Percentiles rank a stretch among this genome's conserved stretches.
Evolutionary conservation across 352 stramenopile genomes (phyloP).

Genomic region (Phytophthora colocasiae): DNA sequence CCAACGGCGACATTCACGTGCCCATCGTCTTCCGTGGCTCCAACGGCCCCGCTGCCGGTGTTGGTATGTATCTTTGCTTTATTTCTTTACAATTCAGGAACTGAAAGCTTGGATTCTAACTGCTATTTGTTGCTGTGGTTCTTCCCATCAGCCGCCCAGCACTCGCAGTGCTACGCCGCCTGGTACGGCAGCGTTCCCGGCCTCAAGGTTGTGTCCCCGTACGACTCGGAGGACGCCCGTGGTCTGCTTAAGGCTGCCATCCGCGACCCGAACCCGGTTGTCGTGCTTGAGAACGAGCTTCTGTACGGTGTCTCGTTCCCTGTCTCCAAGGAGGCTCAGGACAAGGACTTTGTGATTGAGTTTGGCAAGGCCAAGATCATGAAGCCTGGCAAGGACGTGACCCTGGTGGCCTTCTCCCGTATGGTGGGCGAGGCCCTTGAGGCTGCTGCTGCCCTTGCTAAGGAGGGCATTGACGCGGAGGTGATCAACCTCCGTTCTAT

Average conservation of each 20-base stretch:
- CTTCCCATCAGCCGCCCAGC: constrained; percentile 90
- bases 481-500: constrained; percentile 96
- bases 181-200: constrained; percentile 98
- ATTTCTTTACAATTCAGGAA: no score
- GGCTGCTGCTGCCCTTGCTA: constrained; percentile 93
- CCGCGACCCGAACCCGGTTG: constrained; percentile 98
- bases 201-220: constrained; percentile 98
- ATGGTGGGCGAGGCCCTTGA: constrained; percentile 97
- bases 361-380: constrained; percentile 99
- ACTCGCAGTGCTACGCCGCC: constrained; percentile 99
- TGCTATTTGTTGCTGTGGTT: constrained; percentile 2
- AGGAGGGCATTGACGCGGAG: constrained; percentile 96
- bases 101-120: neutral
- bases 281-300: constrained; percentile 99
- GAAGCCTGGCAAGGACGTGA: constrained; percentile 96
- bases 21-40: constrained; percentile 99
- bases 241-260: constrained; percentile 99
- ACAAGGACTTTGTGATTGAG: constrained; percentile 97
- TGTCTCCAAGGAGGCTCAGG: constrained; percentile 97
- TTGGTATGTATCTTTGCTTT: constrained; percentile 67
- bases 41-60: constrained; percentile 97
- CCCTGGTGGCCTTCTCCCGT: constrained; percentile 98
- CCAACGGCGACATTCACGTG: constrained; percentile 96
- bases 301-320: constrained; percentile 98
- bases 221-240: constrained; percentile 98